Evolutionary conservation across 768 basidiomycete species (phyloP).

Genomic region (Russula sp.): DNA sequence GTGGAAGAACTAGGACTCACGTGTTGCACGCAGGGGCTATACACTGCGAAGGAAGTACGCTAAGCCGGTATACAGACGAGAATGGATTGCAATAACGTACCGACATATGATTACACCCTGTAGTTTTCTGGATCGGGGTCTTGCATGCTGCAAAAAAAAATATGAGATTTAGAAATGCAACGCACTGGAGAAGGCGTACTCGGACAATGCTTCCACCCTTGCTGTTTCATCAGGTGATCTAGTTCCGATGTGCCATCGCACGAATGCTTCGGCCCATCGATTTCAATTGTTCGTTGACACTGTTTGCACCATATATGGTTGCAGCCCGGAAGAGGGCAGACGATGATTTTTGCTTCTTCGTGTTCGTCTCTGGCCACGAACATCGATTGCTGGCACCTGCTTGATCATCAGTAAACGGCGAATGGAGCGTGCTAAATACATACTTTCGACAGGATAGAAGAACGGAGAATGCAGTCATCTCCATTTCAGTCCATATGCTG

Average conservation of each 20-base stretch:
- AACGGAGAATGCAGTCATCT: slow-evolving; percentile 40
- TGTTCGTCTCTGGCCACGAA: slow-evolving; percentile 31
- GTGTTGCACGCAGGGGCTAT: slow-evolving; percentile 52
- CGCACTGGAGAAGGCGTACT: slow-evolving; percentile 18
- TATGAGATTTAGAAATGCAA: neutral
- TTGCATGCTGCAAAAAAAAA: slow-evolving; percentile 35
- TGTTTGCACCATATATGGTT: slow-evolving; percentile 31
- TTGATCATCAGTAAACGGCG: neutral
- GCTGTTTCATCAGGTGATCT: slow-evolving; percentile 27
- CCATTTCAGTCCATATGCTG: slow-evolving; percentile 41
- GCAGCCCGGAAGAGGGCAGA: slow-evolving; percentile 31
- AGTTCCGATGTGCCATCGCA: slow-evolving; percentile 34
- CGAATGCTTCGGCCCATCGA: slow-evolving; percentile 25
- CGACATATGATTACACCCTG: slow-evolving; percentile 57
- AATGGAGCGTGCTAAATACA: neutral
- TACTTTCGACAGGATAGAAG: slow-evolving; percentile 48
- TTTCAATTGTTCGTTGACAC: slow-evolving; percentile 29
- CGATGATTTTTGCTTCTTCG: slow-evolving; percentile 24
- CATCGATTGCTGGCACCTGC: slow-evolving; percentile 24
- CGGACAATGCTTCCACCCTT: slow-evolving; percentile 34
- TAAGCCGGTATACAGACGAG: neutral
- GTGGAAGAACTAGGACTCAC: slow-evolving; percentile 13
- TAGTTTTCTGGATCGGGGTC: slow-evolving; percentile 46
- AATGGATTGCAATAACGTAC: slow-evolving; percentile 32
- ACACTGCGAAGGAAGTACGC: slow-evolving; percentile 34